A percentile compares a stretch with the other conserved stretches of the same genome.
Conservation (phyloP, 2,329 filamentous ascomycete species). For the Paraconiothyrium sp. region DNA sequence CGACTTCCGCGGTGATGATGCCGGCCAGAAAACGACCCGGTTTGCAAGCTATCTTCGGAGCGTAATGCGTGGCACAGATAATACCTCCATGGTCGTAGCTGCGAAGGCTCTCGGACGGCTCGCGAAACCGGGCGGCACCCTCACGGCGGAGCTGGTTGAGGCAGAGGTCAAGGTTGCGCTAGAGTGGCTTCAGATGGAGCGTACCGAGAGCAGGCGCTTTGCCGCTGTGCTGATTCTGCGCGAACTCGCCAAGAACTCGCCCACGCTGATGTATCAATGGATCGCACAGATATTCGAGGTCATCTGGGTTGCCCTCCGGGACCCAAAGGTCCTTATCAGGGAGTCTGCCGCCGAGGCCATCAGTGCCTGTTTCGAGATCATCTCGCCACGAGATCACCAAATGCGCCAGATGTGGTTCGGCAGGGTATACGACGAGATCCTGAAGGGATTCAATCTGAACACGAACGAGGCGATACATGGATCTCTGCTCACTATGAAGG, state of each 20-base stretch:
- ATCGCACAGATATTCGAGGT: constrained; percentile 95
- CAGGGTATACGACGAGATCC: constrained; percentile 87
- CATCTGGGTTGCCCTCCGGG: constrained; percentile 93
- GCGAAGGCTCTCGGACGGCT: constrained; percentile 89
- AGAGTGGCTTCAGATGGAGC: constrained; percentile 95
- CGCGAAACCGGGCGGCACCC: constrained; percentile 88
- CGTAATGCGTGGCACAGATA: constrained; percentile 89
- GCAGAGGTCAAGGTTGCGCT: constrained; percentile 95
- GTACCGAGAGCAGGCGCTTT: constrained; percentile 91
- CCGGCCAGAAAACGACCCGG: constrained; percentile 90
- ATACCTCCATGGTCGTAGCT: constrained; percentile 87
- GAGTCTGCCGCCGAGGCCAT: constrained; percentile 93
- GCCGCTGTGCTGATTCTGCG: constrained; percentile 90
- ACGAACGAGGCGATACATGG: constrained; percentile 91
- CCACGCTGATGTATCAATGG: constrained; percentile 94
- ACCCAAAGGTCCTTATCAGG: constrained; percentile 89
- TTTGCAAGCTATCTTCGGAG: constrained; percentile 91
- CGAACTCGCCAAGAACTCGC: constrained; percentile 90
- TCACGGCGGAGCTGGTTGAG: constrained; percentile 95
- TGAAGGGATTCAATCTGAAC: constrained; percentile 76
- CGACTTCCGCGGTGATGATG: constrained; percentile 95
- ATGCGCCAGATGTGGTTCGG: constrained; percentile 89
- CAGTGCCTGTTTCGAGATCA: constrained; percentile 94
- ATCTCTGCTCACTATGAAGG: constrained; percentile 91
- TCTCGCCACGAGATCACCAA: constrained; percentile 88